These are phyloP conservation scores for Psilocybe cubensis DNA, from an alignment of 768 basidiomycete genomes.

Conservation along the genomic window DNA sequence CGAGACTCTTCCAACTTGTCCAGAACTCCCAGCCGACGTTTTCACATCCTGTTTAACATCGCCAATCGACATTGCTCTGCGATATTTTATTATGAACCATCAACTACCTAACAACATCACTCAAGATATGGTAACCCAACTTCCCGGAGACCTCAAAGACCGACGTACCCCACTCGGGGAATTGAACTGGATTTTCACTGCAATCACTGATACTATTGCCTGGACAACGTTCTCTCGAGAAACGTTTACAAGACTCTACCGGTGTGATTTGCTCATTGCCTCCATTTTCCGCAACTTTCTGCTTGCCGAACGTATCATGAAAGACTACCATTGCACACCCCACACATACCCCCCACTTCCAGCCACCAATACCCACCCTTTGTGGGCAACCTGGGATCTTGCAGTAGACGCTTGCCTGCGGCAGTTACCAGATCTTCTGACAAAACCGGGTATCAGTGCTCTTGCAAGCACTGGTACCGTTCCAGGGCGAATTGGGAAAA, in stretches of 20 bases:
- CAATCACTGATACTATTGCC: slow-evolving; percentile 98
- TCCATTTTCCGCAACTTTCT: slow-evolving; percentile 98
- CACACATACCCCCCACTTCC: slow-evolving; percentile 92
- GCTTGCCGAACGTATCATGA: slow-evolving; percentile 97
- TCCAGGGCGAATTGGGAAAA: slow-evolving; percentile 45
- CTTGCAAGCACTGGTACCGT: slow-evolving; percentile 30
- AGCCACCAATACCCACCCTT: slow-evolving; percentile 92
- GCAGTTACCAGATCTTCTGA: slow-evolving; percentile 86
- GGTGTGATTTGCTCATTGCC: slow-evolving; percentile 94
- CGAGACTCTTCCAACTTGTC: slow-evolving; percentile 92
- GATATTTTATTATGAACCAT: slow-evolving; percentile 92
- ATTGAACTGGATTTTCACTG: slow-evolving; percentile 99
- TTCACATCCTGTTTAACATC: slow-evolving; percentile 98
- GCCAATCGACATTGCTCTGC: slow-evolving; percentile 96
- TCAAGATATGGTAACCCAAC: slow-evolving; percentile 90
- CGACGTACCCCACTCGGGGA: slow-evolving; percentile 95
- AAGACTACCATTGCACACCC: slow-evolving; percentile 95
- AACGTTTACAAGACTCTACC: slow-evolving; percentile 90
- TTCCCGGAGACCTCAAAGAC: slow-evolving; percentile 97
- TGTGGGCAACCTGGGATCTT: slow-evolving; percentile 98
- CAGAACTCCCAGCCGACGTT: slow-evolving; percentile 95
- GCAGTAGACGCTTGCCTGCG: slow-evolving; percentile 93
- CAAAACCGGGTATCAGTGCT: slow-evolving; percentile 31
- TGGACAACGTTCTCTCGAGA: slow-evolving; percentile 98
- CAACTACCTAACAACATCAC: slow-evolving; percentile 80